Evolutionary conservation across 2,329 filamentous ascomycete genomes (phyloP).

Genomic region (Tolypocladium sp.): DNA sequence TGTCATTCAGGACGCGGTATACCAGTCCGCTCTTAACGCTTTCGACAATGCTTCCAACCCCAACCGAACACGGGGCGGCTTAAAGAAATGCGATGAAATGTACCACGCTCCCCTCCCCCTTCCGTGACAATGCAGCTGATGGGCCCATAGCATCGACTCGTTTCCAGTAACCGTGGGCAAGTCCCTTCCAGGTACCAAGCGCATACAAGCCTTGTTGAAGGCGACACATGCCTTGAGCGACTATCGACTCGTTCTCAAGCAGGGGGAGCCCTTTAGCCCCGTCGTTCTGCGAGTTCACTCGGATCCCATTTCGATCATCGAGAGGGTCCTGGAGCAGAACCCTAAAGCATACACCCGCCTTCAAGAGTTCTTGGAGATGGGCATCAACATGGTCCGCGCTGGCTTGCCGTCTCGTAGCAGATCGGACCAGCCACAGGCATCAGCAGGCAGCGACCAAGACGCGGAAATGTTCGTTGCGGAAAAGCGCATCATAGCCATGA

Average conservation of each 20-base stretch:
- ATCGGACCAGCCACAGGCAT: neutral
- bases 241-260: slow-evolving; percentile 69
- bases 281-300: slow-evolving; percentile 68
- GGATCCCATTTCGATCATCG: slow-evolving; percentile 66
- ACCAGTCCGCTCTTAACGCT: slow-evolving; percentile 55
- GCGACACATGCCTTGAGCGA: slow-evolving; percentile 69
- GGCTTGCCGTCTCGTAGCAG: slow-evolving; percentile 28
- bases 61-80: slow-evolving; percentile 63
- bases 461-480: slow-evolving; percentile 36
- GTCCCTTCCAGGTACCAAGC: slow-evolving; percentile 40
- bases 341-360: slow-evolving; percentile 63
- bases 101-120: slow-evolving; percentile 27
- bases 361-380: slow-evolving; percentile 63
- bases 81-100: slow-evolving; percentile 73
- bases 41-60: slow-evolving; percentile 81
- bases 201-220: slow-evolving; percentile 55
- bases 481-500: slow-evolving; percentile 68
- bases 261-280: slow-evolving; percentile 71
- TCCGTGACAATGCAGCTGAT: neutral
- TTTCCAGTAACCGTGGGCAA: slow-evolving; percentile 50
- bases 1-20: slow-evolving; percentile 49
- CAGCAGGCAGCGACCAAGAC: slow-evolving; percentile 13
- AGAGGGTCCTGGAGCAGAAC: slow-evolving; percentile 69
- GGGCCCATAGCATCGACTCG: slow-evolving; percentile 43
- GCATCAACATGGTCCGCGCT: slow-evolving; percentile 54